A percentile compares a stretch with the other conserved stretches of the same genome.
Evolutionary conservation across 192 early-diverging fungal genomes (phyloP).

Genomic region (Rhizoclosmatium sp.): DNA sequence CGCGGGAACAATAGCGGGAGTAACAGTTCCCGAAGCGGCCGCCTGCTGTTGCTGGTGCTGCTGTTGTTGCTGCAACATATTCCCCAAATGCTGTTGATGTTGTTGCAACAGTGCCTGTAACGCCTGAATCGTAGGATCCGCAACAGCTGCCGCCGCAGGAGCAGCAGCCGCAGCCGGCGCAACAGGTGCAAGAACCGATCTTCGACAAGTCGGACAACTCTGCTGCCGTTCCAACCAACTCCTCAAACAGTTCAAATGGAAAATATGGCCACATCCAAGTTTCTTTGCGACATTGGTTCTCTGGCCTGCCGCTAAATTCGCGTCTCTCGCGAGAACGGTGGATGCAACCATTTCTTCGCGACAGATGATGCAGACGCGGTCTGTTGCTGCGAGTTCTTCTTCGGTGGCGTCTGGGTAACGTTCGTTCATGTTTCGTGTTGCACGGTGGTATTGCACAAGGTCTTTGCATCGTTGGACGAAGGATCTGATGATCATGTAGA

Average conservation of each 20-base stretch:
- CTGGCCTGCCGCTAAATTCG: constrained; percentile 10
- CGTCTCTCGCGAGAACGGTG: constrained; percentile 11
- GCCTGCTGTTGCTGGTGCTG: constrained; percentile 32
- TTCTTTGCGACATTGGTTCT: constrained; percentile 83
- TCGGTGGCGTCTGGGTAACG: constrained; percentile 92
- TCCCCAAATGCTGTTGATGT: constrained; percentile 32
- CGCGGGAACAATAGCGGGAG: not conserved
- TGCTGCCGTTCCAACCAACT: constrained; percentile 99
- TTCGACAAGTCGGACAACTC: constrained; percentile 90
- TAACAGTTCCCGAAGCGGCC: not conserved
- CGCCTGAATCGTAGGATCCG: constrained; percentile 10
- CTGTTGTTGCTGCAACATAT: constrained; percentile 15
- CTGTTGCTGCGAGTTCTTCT: constrained; percentile 84
- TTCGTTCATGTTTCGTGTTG: constrained; percentile 95
- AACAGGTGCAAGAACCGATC: constrained; percentile 43
- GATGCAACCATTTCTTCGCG: constrained; percentile 87
- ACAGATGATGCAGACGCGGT: constrained; percentile 90
- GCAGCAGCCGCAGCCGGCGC: constrained; percentile 19
- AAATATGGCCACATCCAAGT: constrained; percentile 95
- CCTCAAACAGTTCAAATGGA: constrained; percentile 95
- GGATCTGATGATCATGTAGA: constrained; percentile 93
- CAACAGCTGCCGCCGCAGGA: constrained; percentile 18
- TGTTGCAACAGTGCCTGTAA: constrained; percentile 27
- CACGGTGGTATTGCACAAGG: constrained; percentile 89
- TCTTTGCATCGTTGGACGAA: constrained; percentile 90